These are phyloP conservation scores for Gynostemma pentaphyllum DNA, from an alignment of 306 rosid genomes.

Conservation along the genomic window DNA sequence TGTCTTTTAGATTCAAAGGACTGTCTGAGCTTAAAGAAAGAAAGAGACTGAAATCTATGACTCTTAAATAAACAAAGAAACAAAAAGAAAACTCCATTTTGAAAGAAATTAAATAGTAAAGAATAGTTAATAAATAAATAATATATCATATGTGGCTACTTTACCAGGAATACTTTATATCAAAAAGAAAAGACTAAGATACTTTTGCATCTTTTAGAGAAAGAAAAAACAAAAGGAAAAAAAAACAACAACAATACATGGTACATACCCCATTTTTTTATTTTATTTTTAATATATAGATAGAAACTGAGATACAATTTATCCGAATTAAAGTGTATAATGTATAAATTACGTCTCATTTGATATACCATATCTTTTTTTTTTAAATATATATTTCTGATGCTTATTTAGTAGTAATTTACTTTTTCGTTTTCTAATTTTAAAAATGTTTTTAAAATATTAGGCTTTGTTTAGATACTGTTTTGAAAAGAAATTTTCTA, in stretches of 20 bases:
- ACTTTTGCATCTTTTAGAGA: not conserved
- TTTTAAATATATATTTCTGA: too few relatives aligned
- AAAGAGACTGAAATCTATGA: not conserved
- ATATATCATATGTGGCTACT: slow-evolving; percentile 1
- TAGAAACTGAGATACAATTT: too few relatives aligned
- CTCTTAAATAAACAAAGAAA: not conserved
- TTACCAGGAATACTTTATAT: not conserved
- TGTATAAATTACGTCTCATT: too few relatives aligned
- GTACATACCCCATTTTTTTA: too few relatives aligned
- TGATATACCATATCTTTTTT: too few relatives aligned
- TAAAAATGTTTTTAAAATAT: too few relatives aligned
- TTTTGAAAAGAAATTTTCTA: too few relatives aligned
- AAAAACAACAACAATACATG: not conserved
- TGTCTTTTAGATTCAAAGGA: not conserved
- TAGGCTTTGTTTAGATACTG: too few relatives aligned
- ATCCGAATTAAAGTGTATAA: too few relatives aligned
- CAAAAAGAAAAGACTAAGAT: not conserved
- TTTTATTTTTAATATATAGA: too few relatives aligned
- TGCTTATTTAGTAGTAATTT: too few relatives aligned
- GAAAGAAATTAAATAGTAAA: not conserved
- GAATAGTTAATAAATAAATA: not conserved
- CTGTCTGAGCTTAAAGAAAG: not conserved
- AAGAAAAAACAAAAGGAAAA: not conserved
- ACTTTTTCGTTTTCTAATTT: too few relatives aligned
- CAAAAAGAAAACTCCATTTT: slow-evolving; percentile 3